These are phyloP conservation scores for Cyamopsis tetragonoloba DNA, from an alignment of 306 rosid genomes.

Conservation along the genomic window DNA sequence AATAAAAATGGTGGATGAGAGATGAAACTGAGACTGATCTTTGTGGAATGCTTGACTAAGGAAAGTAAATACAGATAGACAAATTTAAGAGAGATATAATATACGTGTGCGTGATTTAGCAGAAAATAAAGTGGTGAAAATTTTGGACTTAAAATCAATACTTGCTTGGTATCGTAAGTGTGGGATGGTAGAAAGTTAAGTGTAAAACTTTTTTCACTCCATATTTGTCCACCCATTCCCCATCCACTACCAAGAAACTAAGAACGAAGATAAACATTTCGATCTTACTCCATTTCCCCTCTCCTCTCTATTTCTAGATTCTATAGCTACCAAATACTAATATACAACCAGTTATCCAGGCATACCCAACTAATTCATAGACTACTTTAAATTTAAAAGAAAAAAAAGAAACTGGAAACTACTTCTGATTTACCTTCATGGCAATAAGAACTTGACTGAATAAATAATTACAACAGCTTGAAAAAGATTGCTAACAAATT, in stretches of 20 bases:
- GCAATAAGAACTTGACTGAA: not conserved
- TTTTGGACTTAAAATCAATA: not conserved
- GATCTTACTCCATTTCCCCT: not conserved
- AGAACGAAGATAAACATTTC: not conserved
- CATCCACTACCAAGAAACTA: not conserved
- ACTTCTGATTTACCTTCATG: not conserved
- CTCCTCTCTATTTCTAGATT: not conserved
- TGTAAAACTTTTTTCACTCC: not conserved
- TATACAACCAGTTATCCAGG: not conserved
- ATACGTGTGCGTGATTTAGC: not conserved
- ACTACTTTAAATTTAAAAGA: no score
- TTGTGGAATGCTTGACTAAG: not conserved
- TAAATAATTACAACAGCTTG: not conserved
- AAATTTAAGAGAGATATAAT: not conserved
- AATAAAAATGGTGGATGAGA: not conserved
- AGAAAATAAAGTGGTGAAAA: not conserved
- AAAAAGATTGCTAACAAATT: not conserved
- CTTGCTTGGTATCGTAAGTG: not conserved
- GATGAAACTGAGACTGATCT: not conserved
- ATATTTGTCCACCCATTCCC: not conserved
- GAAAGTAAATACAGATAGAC: not conserved
- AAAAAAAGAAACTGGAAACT: not conserved
- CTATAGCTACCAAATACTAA: not conserved
- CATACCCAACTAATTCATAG: not conserved
- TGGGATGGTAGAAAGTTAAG: not conserved